phyloP scores from a whole-genome alignment of 257 asterid genomes.

The Eustoma russellianum region DNA sequence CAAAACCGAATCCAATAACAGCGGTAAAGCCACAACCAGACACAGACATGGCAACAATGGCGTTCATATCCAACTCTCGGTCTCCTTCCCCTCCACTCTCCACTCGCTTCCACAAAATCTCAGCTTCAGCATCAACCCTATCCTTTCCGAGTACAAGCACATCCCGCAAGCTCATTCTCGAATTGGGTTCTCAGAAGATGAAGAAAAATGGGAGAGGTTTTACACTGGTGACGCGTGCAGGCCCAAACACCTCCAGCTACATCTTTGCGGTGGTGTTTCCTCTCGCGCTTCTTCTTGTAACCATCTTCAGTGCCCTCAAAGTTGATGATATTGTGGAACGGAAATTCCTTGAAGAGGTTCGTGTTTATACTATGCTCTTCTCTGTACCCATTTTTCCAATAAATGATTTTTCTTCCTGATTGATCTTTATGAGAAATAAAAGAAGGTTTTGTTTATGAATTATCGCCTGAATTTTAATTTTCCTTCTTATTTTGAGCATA shows the following conservation, averaged over 20 bases:
- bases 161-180: conserved; percentile 1
- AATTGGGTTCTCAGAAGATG: conserved; percentile 5
- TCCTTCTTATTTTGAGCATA: too few species aligned
- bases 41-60: conserved; percentile 6
- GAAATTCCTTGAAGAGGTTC: conserved; percentile 72
- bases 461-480: too few species aligned
- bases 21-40: neutral
- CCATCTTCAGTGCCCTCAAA: conserved; percentile 43
- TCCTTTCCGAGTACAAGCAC: neutral
- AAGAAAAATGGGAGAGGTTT: conserved; percentile 26
- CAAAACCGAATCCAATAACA: neutral
- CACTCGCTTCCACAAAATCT: neutral
- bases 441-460: too few species aligned
- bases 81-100: conserved; percentile 2
- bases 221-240: conserved; percentile 47
- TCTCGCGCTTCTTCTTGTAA: conserved; percentile 53
- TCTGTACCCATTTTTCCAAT: neutral
- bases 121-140: neutral
- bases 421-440: too few species aligned
- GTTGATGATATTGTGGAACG: conserved; percentile 63
- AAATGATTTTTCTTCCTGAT: neutral
- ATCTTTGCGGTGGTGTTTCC: conserved; percentile 64
- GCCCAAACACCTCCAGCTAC: conserved; percentile 41
- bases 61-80: conserved; percentile 8
- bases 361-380: neutral